Conservation (phyloP, 2,329 filamentous ascomycete species). For the Sordariomycetes sp. region DNA sequence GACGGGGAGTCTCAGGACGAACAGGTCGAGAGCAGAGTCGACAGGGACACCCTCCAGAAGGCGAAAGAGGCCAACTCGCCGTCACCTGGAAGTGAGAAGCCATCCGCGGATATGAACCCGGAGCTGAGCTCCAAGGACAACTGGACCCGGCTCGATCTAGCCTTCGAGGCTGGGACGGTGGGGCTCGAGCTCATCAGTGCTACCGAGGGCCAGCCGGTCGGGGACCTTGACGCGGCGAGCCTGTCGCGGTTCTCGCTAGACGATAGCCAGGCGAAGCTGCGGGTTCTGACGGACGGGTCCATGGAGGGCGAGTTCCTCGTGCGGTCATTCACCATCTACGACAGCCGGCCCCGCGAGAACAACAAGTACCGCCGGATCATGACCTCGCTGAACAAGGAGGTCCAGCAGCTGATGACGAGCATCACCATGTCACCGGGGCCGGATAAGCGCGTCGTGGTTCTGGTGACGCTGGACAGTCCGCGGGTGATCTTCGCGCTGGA, state of each 20-base stretch:
- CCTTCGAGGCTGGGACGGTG: conserved; percentile 81
- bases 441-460: conserved; percentile 73
- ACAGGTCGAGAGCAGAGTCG: conserved; percentile 66
- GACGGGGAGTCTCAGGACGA: conserved; percentile 62
- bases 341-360: conserved; percentile 77
- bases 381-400: conserved; percentile 89
- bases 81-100: background rate
- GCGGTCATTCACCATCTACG: conserved; percentile 86
- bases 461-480: conserved; percentile 90
- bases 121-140: conserved; percentile 62
- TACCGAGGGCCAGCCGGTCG: conserved; percentile 65
- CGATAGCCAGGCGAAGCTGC: conserved; percentile 80
- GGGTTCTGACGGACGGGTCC: conserved; percentile 85
- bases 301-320: conserved; percentile 89
- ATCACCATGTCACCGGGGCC: conserved; percentile 77
- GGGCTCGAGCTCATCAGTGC: conserved; percentile 80
- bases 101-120: conserved; percentile 36
- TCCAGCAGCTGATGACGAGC: conserved; percentile 97
- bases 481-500: conserved; percentile 91
- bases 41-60: conserved; percentile 38
- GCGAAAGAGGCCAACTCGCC: conserved; percentile 26
- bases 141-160: conserved; percentile 89
- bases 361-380: conserved; percentile 99
- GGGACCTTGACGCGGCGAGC: conserved; percentile 66
- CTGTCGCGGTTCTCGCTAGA: conserved; percentile 92